Base-by-base conservation (phyloP, 345 rosid genomes). In the Adansonia digitata region DNA sequence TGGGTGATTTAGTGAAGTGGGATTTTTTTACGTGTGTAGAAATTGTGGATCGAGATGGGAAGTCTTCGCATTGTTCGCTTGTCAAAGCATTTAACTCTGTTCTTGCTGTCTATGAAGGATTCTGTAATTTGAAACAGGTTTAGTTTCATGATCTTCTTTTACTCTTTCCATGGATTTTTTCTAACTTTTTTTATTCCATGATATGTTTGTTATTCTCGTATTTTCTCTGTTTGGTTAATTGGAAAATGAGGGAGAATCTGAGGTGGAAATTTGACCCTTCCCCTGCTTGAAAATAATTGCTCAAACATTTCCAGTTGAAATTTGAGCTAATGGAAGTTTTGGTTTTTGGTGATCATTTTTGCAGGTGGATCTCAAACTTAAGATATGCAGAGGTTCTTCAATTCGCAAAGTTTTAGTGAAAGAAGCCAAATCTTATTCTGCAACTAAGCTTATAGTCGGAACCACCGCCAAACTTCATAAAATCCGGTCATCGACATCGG, bases 111-210 rank as follows among this genome's bases (percentile, higher is more conserved):
- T 91, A 90, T 49, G 97, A 93, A 85, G 98, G 99, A 42, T 93
- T 95, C 92, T 95, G 99, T 90, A 93, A 92, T 85, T 78, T 93
- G 78, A 95, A 95, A 75, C 99, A 95, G 97, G 99, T 93, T 49
- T 3, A 5, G 60, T 40, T 66, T 71, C 61, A 40, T 51, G 35
- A 11, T 46, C 67, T 24, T 0, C 34, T 37, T 66, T 42, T 20
- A 62, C 26, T 37, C 26, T 62, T 40, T 22, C 27, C 40, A 20
- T 63, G 14, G 17, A 5, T 42, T 11, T 52, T 12, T 20, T 45
- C 17, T 46, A 18, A 1, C 59, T 9, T 9, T 29, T 46, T 48
- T 27, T 43, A 43, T 26, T 69, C 42, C 8, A 48, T 69, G 42
- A 26, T 17, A 9, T 26, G 45, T 34, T 37, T 31, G 2, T 6